A percentile compares a stretch with the other conserved stretches of the same genome.
phyloP scores from a whole-genome alignment of 2,329 filamentous ascomycete genomes.

The Aspergillus fructus region DNA sequence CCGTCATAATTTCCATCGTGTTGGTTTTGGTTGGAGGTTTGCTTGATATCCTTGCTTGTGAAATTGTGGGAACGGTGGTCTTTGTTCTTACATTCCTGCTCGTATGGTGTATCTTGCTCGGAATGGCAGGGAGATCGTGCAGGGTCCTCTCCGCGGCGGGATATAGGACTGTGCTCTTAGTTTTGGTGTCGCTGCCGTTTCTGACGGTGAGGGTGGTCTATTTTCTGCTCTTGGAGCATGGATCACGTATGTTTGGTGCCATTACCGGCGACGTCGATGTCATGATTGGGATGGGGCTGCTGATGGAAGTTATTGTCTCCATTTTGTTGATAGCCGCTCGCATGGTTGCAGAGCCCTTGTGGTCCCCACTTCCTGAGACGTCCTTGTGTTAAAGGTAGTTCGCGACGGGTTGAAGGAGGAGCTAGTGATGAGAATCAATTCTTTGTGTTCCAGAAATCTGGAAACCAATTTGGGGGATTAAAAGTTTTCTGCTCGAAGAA shows the following conservation, averaged over 20 bases:
- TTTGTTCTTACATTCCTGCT: slow-evolving; percentile 24
- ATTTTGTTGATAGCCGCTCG: slow-evolving; percentile 21
- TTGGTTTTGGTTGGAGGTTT: slow-evolving; percentile 22
- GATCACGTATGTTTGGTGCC: slow-evolving; percentile 18
- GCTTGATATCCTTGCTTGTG: slow-evolving; percentile 18
- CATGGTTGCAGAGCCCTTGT: slow-evolving; percentile 23
- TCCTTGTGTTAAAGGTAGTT: neutral
- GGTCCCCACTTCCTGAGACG: neutral
- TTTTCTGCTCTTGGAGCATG: slow-evolving; percentile 23
- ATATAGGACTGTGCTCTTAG: slow-evolving; percentile 19
- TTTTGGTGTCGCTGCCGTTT: slow-evolving; percentile 21
- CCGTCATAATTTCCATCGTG: slow-evolving; percentile 23
- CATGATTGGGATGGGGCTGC: slow-evolving; percentile 23
- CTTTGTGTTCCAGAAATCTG: neutral
- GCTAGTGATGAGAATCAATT: neutral
- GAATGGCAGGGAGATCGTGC: slow-evolving; percentile 20
- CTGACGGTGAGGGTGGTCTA: slow-evolving; percentile 23
- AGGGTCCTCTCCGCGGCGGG: slow-evolving; percentile 18
- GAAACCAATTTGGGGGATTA: neutral
- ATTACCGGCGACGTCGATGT: slow-evolving; percentile 16
- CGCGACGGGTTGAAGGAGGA: neutral
- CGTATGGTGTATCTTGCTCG: slow-evolving; percentile 21
- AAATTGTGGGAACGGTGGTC: slow-evolving; percentile 20
- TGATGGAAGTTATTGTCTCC: slow-evolving; percentile 27
- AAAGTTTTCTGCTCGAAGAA: slow-evolving; percentile 22